These are phyloP conservation scores for Penicillium hesseltinei DNA, from an alignment of 2,329 filamentous ascomycete species.

Conservation along the genomic window DNA sequence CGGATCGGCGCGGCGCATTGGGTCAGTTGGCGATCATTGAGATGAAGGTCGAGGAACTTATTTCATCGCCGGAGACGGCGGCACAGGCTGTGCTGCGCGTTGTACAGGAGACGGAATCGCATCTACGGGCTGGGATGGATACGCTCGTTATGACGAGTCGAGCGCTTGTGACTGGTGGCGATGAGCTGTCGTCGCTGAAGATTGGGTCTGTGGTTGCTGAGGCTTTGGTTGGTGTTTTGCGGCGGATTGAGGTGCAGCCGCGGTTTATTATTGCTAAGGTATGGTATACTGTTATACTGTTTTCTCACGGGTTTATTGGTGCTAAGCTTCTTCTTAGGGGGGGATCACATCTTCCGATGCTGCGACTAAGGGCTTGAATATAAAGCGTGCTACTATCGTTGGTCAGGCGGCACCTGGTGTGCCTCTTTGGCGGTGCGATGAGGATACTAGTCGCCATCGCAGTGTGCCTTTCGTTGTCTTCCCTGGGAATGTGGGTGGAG, in stretches of 20 bases:
- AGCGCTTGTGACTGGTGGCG: slow-evolving; percentile 49
- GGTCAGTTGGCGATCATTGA: slow-evolving; percentile 47
- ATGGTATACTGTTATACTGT: neutral
- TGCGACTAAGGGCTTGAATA: slow-evolving; percentile 55
- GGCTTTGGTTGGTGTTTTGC: slow-evolving; percentile 52
- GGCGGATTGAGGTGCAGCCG: slow-evolving; percentile 48
- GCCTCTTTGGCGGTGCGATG: slow-evolving; percentile 59
- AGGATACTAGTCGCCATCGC: slow-evolving; percentile 50
- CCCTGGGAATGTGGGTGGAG: slow-evolving; percentile 57
- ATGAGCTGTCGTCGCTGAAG: slow-evolving; percentile 53
- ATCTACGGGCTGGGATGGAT: slow-evolving; percentile 50
- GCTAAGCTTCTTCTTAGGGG: slow-evolving; percentile 37
- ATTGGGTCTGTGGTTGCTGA: slow-evolving; percentile 55
- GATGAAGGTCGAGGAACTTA: slow-evolving; percentile 50
- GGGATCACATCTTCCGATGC: slow-evolving; percentile 61
- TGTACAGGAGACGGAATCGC: slow-evolving; percentile 37
- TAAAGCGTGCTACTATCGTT: slow-evolving; percentile 55
- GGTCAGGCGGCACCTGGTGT: slow-evolving; percentile 59
- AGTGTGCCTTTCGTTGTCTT: slow-evolving; percentile 59
- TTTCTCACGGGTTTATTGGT: neutral
- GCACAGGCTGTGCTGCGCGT: slow-evolving; percentile 25
- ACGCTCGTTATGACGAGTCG: slow-evolving; percentile 61
- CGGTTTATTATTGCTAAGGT: slow-evolving; percentile 58
- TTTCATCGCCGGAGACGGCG: slow-evolving; percentile 36
- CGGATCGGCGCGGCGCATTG: slow-evolving; percentile 35